A percentile compares a stretch with the other conserved stretches of the same genome.
Conservation (phyloP, 106 monocot species). For the Allium fistulosum region DNA sequence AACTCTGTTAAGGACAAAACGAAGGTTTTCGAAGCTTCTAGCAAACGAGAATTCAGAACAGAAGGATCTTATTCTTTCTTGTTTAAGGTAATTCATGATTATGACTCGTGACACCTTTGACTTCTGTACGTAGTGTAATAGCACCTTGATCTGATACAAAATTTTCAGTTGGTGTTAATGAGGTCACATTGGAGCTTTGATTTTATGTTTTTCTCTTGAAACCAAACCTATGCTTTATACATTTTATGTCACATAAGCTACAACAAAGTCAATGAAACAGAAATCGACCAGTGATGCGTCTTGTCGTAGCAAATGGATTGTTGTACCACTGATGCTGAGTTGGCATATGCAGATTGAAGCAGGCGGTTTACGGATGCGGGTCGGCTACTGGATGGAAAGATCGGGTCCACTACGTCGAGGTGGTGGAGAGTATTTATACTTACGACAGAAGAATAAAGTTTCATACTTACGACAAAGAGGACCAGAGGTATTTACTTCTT, state of each 20-base stretch:
- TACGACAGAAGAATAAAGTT: too few relatives aligned
- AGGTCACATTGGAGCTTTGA: too few relatives aligned
- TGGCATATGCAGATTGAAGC: conserved; percentile 38
- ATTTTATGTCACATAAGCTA: too few relatives aligned
- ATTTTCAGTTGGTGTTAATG: too few relatives aligned
- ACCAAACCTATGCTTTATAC: too few relatives aligned
- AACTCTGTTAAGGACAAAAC: conserved; percentile 68
- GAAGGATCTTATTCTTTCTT: conserved; percentile 80
- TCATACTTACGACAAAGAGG: too few relatives aligned
- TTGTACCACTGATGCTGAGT: conserved; percentile 61
- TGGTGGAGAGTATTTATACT: conserved; percentile 89
- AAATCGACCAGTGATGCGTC: conserved; percentile 44
- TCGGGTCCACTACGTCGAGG: conserved; percentile 65
- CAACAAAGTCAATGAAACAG: conserved; percentile 20
- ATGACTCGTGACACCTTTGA: too few relatives aligned
- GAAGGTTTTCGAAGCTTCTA: conserved; percentile 68
- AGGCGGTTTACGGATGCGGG: conserved; percentile 25
- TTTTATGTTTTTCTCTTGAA: too few relatives aligned
- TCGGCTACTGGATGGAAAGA: conserved; percentile 37
- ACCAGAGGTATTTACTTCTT: too few relatives aligned
- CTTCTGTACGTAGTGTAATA: too few relatives aligned
- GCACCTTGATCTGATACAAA: too few relatives aligned
- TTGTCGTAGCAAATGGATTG: conserved; percentile 74
- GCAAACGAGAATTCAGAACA: conserved; percentile 60
- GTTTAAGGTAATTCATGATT: conserved; percentile 31